Evolutionary conservation across 2,329 filamentous ascomycete genomes (phyloP).

Genomic region (Chalaropsis thielavioides): DNA sequence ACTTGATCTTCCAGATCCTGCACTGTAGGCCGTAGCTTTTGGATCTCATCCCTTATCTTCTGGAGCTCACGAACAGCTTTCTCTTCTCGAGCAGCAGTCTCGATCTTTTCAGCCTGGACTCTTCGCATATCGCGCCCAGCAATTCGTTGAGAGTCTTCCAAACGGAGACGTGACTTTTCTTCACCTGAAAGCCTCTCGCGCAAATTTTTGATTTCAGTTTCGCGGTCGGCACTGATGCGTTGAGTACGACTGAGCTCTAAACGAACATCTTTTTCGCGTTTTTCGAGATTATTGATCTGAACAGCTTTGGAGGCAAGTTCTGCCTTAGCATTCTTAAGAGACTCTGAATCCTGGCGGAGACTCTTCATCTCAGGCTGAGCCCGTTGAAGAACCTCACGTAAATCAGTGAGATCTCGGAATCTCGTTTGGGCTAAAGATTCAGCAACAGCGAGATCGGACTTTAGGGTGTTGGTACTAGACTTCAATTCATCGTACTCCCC

Average conservation of each 20-base stretch:
- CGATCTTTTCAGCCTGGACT: constrained; percentile 64
- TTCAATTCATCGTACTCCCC: constrained; percentile 54
- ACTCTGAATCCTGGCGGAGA: constrained; percentile 60
- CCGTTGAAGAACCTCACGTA: constrained; percentile 68
- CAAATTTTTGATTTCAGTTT: constrained; percentile 60
- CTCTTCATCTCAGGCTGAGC: constrained; percentile 72
- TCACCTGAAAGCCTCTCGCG: constrained; percentile 68
- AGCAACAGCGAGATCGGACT: constrained; percentile 73
- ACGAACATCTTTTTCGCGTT: constrained; percentile 66
- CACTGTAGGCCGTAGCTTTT: constrained; percentile 46
- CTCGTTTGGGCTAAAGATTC: constrained; percentile 74
- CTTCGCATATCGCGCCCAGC: constrained; percentile 64
- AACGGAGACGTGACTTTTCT: constrained; percentile 51
- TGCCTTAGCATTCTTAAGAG: constrained; percentile 60
- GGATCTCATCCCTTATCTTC: constrained; percentile 57
- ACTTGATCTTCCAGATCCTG: constrained; percentile 61
- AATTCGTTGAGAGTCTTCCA: constrained; percentile 65
- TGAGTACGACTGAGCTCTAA: constrained; percentile 57
- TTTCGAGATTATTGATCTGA: constrained; percentile 64
- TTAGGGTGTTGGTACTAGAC: constrained; percentile 50
- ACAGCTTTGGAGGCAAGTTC: constrained; percentile 46
- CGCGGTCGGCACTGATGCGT: constrained; percentile 56
- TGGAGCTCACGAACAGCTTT: constrained; percentile 55
- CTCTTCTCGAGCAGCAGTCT: constrained; percentile 59
- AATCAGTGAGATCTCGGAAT: constrained; percentile 74